Evolutionary conservation across 2,329 filamentous ascomycete species (phyloP).

Genomic region (Keithomyces neogunnii): DNA sequence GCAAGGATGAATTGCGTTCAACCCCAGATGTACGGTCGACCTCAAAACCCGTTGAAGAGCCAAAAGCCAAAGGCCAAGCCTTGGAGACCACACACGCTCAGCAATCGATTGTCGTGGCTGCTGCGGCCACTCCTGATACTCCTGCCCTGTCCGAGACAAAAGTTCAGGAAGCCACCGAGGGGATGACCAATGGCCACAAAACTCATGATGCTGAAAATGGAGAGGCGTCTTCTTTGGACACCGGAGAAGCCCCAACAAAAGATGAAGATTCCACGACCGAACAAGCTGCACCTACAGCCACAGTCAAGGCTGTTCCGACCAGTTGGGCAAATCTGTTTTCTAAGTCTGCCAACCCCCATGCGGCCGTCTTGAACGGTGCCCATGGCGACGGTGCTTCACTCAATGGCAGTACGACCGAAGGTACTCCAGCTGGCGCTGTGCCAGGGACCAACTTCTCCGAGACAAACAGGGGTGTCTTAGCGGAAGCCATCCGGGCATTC

Average conservation of each 20-base stretch:
- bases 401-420: constrained; percentile 17
- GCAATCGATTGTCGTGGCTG: background rate
- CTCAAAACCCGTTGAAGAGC: background rate
- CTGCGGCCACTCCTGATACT: background rate
- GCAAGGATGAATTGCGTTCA: constrained; percentile 7
- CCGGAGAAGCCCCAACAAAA: constrained; percentile 12
- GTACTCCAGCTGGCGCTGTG: constrained; percentile 7
- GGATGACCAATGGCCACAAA: constrained; percentile 1
- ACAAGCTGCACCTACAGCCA: constrained; percentile 12
- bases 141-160: background rate
- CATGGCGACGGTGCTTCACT: constrained; percentile 18
- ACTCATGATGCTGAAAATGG: background rate
- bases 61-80: background rate
- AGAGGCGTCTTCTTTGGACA: constrained; percentile 14
- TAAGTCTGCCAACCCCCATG: constrained; percentile 16
- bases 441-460: constrained; percentile 31
- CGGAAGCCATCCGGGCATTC: constrained; percentile 69
- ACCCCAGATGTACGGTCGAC: background rate
- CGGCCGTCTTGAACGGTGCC: constrained; percentile 9
- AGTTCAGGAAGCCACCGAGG: constrained; percentile 10
- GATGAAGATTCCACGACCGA: constrained; percentile 11
- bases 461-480: constrained; percentile 50
- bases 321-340: constrained; percentile 34
- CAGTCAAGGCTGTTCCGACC: constrained; percentile 22
- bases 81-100: background rate